Conservation (phyloP, 2,329 filamentous ascomycete genomes). For the Boeremia lycopersici region DNA sequence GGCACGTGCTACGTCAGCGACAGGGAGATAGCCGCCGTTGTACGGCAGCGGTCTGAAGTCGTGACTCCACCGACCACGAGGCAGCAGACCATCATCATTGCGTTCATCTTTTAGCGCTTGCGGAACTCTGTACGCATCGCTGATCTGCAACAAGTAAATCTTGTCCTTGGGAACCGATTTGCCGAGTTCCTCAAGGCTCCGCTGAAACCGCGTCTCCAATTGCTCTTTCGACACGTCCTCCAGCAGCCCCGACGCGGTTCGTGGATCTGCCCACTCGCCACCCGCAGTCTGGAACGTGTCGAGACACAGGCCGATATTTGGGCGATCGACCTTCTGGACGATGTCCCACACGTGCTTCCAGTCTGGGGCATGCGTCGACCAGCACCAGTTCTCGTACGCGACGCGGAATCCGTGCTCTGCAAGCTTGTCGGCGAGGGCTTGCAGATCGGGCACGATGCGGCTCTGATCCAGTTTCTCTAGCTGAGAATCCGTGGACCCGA, state of each 20-base stretch:
- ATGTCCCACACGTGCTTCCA: slow-evolving; percentile 76
- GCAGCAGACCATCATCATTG: slow-evolving; percentile 61
- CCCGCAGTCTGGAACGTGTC: slow-evolving; percentile 80
- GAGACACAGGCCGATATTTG: slow-evolving; percentile 75
- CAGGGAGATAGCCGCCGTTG: slow-evolving; percentile 72
- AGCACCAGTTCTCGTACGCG: slow-evolving; percentile 84
- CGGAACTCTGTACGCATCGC: slow-evolving; percentile 71
- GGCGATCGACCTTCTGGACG: slow-evolving; percentile 64
- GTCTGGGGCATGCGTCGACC: slow-evolving; percentile 70
- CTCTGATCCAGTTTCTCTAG: slow-evolving; percentile 59
- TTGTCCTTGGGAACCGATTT: slow-evolving; percentile 67
- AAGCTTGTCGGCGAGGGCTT: slow-evolving; percentile 61
- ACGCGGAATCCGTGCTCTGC: slow-evolving; percentile 63
- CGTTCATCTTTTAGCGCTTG: slow-evolving; percentile 59
- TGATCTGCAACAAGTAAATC: slow-evolving; percentile 77
- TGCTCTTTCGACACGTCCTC: slow-evolving; percentile 56
- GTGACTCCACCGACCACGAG: slow-evolving; percentile 73
- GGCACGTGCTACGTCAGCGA: slow-evolving; percentile 67
- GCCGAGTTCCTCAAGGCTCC: slow-evolving; percentile 63
- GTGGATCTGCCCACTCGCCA: slow-evolving; percentile 75
- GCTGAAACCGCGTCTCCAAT: slow-evolving; percentile 58
- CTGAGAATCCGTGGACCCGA: slow-evolving; percentile 67
- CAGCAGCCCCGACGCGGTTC: slow-evolving; percentile 64
- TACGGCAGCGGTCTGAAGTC: slow-evolving; percentile 72
- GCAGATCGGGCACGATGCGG: slow-evolving; percentile 65